Evolutionary conservation across 1,139 yeast species (phyloP).

Genomic region (Meyerozyma elateridarum): DNA sequence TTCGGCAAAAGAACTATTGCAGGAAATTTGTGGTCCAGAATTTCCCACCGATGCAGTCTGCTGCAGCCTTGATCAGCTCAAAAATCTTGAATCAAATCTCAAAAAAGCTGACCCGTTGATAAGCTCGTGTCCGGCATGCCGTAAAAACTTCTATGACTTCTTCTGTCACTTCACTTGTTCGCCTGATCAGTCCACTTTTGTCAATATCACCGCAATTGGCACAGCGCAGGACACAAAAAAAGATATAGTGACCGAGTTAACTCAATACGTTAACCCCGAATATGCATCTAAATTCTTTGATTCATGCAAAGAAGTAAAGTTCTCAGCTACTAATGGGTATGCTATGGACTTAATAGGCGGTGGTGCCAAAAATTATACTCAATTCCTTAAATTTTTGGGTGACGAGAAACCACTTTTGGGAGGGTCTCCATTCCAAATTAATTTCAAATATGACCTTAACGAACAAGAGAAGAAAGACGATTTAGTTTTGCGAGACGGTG

Average conservation of each 20-base stretch:
- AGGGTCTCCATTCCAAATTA: conserved; percentile 93
- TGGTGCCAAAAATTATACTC: conserved; percentile 71
- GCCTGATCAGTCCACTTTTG: conserved; percentile 71
- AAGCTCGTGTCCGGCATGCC: conserved; percentile 93
- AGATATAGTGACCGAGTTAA: conserved; percentile 66
- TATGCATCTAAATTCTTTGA: conserved; percentile 68
- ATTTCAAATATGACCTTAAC: conserved; percentile 51
- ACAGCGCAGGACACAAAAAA: conserved; percentile 48
- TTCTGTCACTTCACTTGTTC: conserved; percentile 92
- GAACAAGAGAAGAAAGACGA: conserved; percentile 18
- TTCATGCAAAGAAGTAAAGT: conserved; percentile 85
- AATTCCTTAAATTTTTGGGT: conserved; percentile 82
- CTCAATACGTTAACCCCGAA: conserved; percentile 53
- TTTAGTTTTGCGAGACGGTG: conserved; percentile 23
- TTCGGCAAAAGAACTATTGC: conserved; percentile 44
- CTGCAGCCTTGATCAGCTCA: conserved; percentile 36
- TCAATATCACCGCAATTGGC: conserved; percentile 57
- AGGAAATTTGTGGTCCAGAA: conserved; percentile 62
- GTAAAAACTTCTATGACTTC: conserved; percentile 74
- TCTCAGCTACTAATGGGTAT: conserved; percentile 90
- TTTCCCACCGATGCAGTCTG: conserved; percentile 44
- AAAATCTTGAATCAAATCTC: conserved; percentile 43
- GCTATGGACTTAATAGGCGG: conserved; percentile 98
- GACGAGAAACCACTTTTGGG: conserved; percentile 92
- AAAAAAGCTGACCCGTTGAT: conserved; percentile 75